phyloP scores from a whole-genome alignment of 371 early-diverging fungal genomes.

The Syncephalastrum racemosum region DNA sequence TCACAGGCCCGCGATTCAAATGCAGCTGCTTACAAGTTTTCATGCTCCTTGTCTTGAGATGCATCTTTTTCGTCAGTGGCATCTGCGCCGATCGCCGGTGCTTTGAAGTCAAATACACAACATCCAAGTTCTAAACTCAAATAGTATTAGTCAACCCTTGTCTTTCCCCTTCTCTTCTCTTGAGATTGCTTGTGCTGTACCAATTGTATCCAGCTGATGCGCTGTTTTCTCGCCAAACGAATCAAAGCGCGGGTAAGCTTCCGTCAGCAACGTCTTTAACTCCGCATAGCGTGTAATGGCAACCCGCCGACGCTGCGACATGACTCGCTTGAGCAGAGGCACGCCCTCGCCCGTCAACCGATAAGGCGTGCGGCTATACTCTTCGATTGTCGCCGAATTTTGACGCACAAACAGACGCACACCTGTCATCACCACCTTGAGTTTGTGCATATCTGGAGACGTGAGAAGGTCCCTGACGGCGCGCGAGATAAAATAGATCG shows the following conservation, averaged over 20 bases:
- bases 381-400: constrained; percentile 15
- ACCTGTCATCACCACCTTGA: constrained; percentile 90
- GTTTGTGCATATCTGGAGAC: constrained; percentile 61
- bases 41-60: constrained; percentile 2
- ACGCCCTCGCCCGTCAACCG: constrained; percentile 82
- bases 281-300: constrained; percentile 22
- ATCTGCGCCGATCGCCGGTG: constrained; percentile 15
- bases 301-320: constrained; percentile 54
- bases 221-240: constrained; percentile 30
- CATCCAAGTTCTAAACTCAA: constrained; percentile 27
- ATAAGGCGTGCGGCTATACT: constrained; percentile 60
- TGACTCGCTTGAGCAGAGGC: constrained; percentile 57
- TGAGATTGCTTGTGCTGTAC: constrained; percentile 9
- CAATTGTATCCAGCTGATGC: no score
- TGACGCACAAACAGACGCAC: constrained; percentile 82
- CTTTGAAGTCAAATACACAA: constrained; percentile 62
- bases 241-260: constrained; percentile 59
- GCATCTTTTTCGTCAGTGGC: no score
- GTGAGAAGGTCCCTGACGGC: constrained; percentile 71
- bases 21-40: constrained; percentile 24
- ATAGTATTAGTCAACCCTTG: constrained; percentile 25
- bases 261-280: constrained; percentile 55
- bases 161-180: constrained; percentile 18
- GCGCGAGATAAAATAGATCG: constrained; percentile 79
- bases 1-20: neutral